Conservation (phyloP, 257 asterid genomes). For the Nyctanthes arbortristis region DNA sequence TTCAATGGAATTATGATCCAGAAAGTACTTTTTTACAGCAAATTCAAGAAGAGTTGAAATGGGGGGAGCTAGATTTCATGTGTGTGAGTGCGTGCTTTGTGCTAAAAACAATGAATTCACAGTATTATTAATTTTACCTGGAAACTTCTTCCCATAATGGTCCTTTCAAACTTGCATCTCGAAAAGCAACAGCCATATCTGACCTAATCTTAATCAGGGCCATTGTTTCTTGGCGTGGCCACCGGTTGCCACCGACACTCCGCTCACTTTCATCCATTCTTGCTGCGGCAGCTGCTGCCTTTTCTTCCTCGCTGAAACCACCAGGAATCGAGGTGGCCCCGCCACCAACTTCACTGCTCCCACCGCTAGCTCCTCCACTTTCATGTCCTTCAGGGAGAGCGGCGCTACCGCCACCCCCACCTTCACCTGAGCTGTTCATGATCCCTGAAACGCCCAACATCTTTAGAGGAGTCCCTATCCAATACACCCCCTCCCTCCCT, state of each 20-base stretch:
- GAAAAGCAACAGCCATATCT: constrained; percentile 79
- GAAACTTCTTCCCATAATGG: constrained; percentile 98
- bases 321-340: constrained; percentile 33
- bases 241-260: constrained; percentile 49
- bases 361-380: constrained; percentile 69
- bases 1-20: constrained; percentile 39
- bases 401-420: constrained; percentile 22
- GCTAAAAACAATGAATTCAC: background rate
- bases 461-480: constrained; percentile 2
- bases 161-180: constrained; percentile 87
- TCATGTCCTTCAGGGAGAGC: constrained; percentile 37
- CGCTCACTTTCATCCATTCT: constrained; percentile 52
- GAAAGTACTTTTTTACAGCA: constrained; percentile 27
- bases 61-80: constrained; percentile 24
- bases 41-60: constrained; percentile 28
- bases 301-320: constrained; percentile 42
- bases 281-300: too few species aligned
- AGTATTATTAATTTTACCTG: constrained; percentile 40
- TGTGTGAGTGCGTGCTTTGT: background rate
- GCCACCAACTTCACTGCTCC: constrained; percentile 57
- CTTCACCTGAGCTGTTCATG: constrained; percentile 39
- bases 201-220: constrained; percentile 81
- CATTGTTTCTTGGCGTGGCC: constrained; percentile 95
- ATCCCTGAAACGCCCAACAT: constrained; percentile 43
- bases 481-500: background rate